Evolutionary conservation across 1,139 yeast genomes (phyloP), one percentile per base, ranked within the genome.

Genomic region (Yamadazyma kanchanaburiensis): DNA sequence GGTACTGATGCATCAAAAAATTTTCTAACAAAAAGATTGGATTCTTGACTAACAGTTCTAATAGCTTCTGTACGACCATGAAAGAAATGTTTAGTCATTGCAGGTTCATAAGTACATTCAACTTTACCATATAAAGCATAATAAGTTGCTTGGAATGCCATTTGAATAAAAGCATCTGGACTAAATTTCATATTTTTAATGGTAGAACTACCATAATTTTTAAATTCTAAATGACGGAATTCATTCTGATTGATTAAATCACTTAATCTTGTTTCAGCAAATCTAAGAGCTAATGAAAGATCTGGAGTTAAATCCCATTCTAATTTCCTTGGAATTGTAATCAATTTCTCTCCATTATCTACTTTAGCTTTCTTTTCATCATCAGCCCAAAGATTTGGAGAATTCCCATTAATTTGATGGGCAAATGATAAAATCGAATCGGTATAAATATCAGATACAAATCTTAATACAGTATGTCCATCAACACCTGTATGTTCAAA

Each of bases 401-500:
- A 77, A 45, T 83, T 80, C 36, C 77, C 77, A 46, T 88, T 86
- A 48, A 88, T 87, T 15, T 85, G 73, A 49, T 76, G 80, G 9
- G 96, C 96, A 67, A 87, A 88, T 27, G 91, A 74, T 40, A 88
- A 64, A 33, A 88, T 86, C 1, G 95, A 82, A 54, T 88, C 96
- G 0, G 96, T 88, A 53, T 87, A 88, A 32, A 88, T 84, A 55
- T 88, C 96, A 25, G 88, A 78, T 11, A 87, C 95, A 61, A 84
- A 83, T 39, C 96, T 64, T 45, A 88, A 64, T 6, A 88, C 95
- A 0, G 96, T 88, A 54, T 88, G 96, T 33, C 96, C 96, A 60
- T 88, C 96, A 21, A 88, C 94, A 47, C 96, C 96, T 0, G 96
- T 88, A 51, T 88, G 96, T 53, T 88, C 96, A 53, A 88, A 88